Evolutionary conservation across 1,284 basidiomycete genomes (phyloP).

Genomic region (Fistulinella cinereoalba): DNA sequence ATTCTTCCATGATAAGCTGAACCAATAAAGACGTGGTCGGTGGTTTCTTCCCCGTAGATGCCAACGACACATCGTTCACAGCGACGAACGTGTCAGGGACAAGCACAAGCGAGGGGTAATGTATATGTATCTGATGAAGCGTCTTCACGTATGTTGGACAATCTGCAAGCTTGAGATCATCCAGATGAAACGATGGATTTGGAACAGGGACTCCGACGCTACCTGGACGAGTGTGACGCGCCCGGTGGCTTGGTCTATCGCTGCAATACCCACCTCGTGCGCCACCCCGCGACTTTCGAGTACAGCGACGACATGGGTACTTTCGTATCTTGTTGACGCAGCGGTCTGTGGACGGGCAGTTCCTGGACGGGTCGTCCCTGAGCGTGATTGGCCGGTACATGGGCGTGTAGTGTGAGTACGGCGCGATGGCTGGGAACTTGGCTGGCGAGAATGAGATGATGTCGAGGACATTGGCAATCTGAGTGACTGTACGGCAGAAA

Average conservation of each 20-base stretch:
- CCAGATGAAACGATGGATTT: not conserved
- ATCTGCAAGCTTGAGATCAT: slow-evolving; percentile 65
- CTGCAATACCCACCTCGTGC: slow-evolving; percentile 82
- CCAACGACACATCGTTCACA: slow-evolving; percentile 43
- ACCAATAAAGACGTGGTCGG: slow-evolving; percentile 60
- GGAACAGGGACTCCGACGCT: slow-evolving; percentile 6
- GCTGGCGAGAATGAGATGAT: no score
- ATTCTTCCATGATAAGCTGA: slow-evolving; percentile 72
- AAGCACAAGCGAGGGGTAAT: slow-evolving; percentile 69
- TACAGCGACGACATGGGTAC: slow-evolving; percentile 61
- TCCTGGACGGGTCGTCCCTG: slow-evolving; percentile 52
- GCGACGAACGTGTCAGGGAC: slow-evolving; percentile 78
- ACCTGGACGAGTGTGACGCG: slow-evolving; percentile 73
- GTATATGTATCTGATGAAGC: slow-evolving; percentile 79
- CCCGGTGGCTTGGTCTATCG: slow-evolving; percentile 79
- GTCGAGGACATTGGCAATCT: no score
- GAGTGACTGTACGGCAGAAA: no score
- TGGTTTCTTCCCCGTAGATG: slow-evolving; percentile 46
- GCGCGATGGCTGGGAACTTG: slow-evolving; percentile 14
- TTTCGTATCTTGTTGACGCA: slow-evolving; percentile 55
- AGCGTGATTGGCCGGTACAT: slow-evolving; percentile 45
- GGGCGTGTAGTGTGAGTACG: slow-evolving; percentile 28
- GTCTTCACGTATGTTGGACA: slow-evolving; percentile 85
- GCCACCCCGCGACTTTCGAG: slow-evolving; percentile 74
- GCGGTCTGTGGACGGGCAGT: slow-evolving; percentile 66